A percentile compares a stretch with the other conserved stretches of the same genome.
Evolutionary conservation across 2,329 filamentous ascomycete genomes (phyloP).

Genomic region (Didymella lethalis): DNA sequence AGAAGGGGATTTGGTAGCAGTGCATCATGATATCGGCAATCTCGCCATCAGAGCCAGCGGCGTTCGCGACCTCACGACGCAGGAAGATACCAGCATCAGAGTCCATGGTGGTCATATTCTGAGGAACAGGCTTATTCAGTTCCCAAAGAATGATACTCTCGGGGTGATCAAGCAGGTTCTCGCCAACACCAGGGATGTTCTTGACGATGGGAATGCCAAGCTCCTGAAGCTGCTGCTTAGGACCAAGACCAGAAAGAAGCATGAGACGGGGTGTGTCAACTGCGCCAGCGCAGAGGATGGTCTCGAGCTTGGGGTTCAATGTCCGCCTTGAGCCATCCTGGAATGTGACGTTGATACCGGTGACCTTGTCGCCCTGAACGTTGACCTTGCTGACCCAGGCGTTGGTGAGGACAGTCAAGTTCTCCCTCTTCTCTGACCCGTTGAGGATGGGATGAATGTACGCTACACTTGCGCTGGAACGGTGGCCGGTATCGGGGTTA

Average conservation of each 20-base stretch:
- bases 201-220: slow-evolving; percentile 64
- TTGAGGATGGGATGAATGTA: slow-evolving; percentile 92
- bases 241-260: slow-evolving; percentile 60
- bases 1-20: slow-evolving; percentile 95
- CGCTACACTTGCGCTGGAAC: slow-evolving; percentile 86
- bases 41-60: slow-evolving; percentile 72
- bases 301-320: slow-evolving; percentile 73
- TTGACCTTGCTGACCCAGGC: slow-evolving; percentile 87
- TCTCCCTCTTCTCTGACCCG: slow-evolving; percentile 81
- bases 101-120: slow-evolving; percentile 88
- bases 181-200: slow-evolving; percentile 68
- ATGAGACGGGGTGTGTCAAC: slow-evolving; percentile 79
- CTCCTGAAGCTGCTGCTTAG: slow-evolving; percentile 56
- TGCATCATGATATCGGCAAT: slow-evolving; percentile 94
- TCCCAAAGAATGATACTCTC: slow-evolving; percentile 77
- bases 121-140: slow-evolving; percentile 77
- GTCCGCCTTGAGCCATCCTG: slow-evolving; percentile 64
- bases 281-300: slow-evolving; percentile 79
- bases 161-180: slow-evolving; percentile 71
- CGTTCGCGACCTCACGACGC: slow-evolving; percentile 76
- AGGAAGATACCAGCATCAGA: slow-evolving; percentile 90
- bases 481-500: slow-evolving; percentile 85
- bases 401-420: slow-evolving; percentile 85
- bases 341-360: slow-evolving; percentile 75
- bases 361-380: slow-evolving; percentile 72